phyloP scores from a whole-genome alignment of 2,329 filamentous ascomycete species.

The Colletotrichum zoysiae region DNA sequence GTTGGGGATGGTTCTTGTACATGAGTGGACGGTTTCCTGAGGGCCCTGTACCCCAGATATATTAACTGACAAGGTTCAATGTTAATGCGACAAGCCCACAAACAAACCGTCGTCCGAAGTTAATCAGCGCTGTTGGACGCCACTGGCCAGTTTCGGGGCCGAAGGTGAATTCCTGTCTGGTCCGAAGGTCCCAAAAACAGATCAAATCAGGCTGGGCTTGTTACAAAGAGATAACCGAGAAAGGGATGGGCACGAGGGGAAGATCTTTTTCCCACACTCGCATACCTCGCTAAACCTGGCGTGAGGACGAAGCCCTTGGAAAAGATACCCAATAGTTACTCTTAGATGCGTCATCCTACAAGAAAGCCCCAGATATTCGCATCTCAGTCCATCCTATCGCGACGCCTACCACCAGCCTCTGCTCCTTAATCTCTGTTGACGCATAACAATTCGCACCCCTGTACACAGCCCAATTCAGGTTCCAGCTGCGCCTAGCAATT shows the following conservation, averaged over 20 bases:
- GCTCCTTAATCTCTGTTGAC: constrained; percentile 16
- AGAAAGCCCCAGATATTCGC: not conserved
- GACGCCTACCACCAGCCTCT: not conserved
- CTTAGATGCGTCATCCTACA: too few species aligned
- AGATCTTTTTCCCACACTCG: not conserved
- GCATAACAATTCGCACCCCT: not conserved
- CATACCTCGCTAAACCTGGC: not conserved
- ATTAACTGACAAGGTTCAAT: constrained; percentile 23
- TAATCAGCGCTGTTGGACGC: constrained; percentile 9
- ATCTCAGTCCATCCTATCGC: not conserved
- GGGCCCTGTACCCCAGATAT: constrained; percentile 13
- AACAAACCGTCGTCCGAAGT: constrained; percentile 40
- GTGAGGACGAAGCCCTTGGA: not conserved
- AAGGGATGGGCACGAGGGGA: not conserved
- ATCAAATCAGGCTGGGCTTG: constrained; percentile 23
- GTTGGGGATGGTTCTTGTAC: not conserved
- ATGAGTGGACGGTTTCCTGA: not conserved
- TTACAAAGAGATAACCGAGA: constrained; percentile 26
- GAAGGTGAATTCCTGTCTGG: constrained; percentile 1
- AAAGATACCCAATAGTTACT: too few species aligned
- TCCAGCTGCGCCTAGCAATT: not conserved
- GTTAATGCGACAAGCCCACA: constrained; percentile 29
- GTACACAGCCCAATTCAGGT: not conserved
- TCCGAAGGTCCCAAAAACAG: constrained; percentile 13
- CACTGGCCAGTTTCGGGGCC: constrained; percentile 27